Percentiles rank a stretch among this genome's conserved stretches.
phyloP scores from a whole-genome alignment of 2,329 filamentous ascomycete genomes.

The Reticulascus tulasneorum region DNA sequence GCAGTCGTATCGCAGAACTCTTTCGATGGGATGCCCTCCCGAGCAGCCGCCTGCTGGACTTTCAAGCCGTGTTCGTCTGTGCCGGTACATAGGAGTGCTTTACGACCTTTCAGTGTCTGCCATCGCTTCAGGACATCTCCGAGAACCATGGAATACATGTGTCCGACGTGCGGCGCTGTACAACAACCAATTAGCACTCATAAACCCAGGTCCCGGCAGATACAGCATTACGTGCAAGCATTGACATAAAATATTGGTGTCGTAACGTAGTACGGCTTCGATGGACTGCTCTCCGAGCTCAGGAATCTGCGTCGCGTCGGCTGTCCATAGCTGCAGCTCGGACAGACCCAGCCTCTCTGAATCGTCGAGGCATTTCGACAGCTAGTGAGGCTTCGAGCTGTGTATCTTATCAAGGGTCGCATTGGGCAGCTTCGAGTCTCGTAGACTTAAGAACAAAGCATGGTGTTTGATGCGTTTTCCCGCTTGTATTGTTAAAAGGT shows the following conservation, averaged over 20 bases:
- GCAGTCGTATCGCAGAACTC: conserved; percentile 86
- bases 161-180: conserved; percentile 85
- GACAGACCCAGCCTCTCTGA: conserved; percentile 22
- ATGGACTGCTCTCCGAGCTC: conserved; percentile 6
- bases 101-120: conserved; percentile 69
- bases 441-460: no score
- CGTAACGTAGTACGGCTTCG: conserved; percentile 90
- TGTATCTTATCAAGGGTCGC: conserved; percentile 6
- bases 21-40: conserved; percentile 68
- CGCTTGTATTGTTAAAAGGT: background rate
- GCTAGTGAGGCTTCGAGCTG: conserved; percentile 3
- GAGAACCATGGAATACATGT: conserved; percentile 90
- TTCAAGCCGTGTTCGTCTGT: conserved; percentile 99
- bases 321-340: conserved; percentile 21
- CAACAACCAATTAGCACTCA: conserved; percentile 14
- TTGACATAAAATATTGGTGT: conserved; percentile 99
- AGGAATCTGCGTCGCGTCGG: conserved; percentile 23
- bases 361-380: conserved; percentile 1
- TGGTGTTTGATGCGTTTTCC: background rate
- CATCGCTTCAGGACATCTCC: conserved; percentile 90
- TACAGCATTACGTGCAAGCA: conserved; percentile 57
- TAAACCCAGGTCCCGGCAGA: background rate
- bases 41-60: conserved; percentile 79
- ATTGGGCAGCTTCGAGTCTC: no score
- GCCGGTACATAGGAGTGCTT: conserved; percentile 77